Evolutionary conservation across 257 asterid species (phyloP).

Genomic region (Ilex asprella): DNA sequence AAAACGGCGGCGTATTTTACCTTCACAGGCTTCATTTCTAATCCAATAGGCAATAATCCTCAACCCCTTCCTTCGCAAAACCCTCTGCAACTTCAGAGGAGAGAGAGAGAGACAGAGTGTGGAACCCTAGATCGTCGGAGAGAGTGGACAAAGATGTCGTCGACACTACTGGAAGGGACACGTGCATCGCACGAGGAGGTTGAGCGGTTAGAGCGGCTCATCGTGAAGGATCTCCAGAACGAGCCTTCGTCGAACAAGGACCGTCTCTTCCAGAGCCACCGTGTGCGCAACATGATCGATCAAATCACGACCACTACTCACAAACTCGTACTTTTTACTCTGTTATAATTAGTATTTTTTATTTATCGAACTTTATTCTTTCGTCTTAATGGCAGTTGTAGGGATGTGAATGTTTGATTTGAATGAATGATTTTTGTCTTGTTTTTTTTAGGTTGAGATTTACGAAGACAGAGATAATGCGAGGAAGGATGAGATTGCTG

Average conservation of each 20-base stretch:
- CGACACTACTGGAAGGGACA: conserved; percentile 78
- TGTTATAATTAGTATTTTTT: not conserved
- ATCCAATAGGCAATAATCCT: no score
- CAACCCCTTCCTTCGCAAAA: no score
- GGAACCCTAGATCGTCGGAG: not conserved
- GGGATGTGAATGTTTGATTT: not conserved
- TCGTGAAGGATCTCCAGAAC: conserved; percentile 90
- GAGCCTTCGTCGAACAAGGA: conserved; percentile 75
- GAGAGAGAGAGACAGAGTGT: not conserved
- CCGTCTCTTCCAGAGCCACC: conserved; percentile 90
- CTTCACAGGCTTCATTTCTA: no score
- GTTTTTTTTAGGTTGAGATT: conserved; percentile 49
- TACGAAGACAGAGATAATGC: conserved; percentile 81
- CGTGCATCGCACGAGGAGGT: conserved; percentile 92
- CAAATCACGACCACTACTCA: conserved; percentile 57
- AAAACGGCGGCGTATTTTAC: no score
- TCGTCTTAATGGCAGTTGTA: not conserved
- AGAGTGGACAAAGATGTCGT: conserved; percentile 45
- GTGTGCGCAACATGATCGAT: conserved; percentile 84
- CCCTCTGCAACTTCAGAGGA: conserved; percentile 20
- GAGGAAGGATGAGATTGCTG: conserved; percentile 95
- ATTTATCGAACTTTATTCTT: not conserved
- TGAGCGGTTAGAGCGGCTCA: conserved; percentile 78
- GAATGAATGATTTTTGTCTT: not conserved
- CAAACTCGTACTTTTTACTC: conserved; percentile 41